A percentile compares a stretch with the other conserved stretches of the same genome.
phyloP scores from a whole-genome alignment of 1,139 yeast genomes.

The Pichia cactophila region DNA sequence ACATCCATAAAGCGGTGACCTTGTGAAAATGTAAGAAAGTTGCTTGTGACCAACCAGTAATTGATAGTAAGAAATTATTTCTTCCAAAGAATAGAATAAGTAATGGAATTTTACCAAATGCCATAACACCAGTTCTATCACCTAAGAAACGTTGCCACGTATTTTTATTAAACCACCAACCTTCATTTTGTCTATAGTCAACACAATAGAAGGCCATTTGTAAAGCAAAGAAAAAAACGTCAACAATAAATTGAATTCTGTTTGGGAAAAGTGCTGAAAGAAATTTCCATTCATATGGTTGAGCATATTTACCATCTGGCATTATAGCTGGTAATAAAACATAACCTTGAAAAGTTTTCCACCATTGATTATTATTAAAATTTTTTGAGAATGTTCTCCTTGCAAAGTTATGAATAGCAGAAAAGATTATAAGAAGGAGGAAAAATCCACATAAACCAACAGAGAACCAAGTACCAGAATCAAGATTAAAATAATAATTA shows the following conservation, averaged over 20 bases:
- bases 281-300: conserved; percentile 12
- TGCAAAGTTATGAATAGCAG: conserved; percentile 24
- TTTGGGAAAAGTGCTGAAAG: conserved; percentile 38
- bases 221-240: conserved; percentile 13
- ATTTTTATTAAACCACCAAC: conserved; percentile 31
- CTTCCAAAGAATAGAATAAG: conserved; percentile 53
- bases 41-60: conserved; percentile 56
- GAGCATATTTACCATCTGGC: conserved; percentile 19
- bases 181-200: conserved; percentile 38
- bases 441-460: conserved; percentile 37
- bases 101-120: conserved; percentile 39
- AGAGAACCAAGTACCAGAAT: conserved; percentile 25
- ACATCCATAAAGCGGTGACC: conserved; percentile 48
- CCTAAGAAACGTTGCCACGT: conserved; percentile 46
- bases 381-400: conserved; percentile 11
- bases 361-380: conserved; percentile 9
- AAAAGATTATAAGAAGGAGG: conserved; percentile 24
- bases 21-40: conserved; percentile 52
- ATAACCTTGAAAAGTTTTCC: conserved; percentile 17
- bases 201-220: conserved; percentile 30
- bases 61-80: conserved; percentile 48
- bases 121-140: conserved; percentile 41
- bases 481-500: conserved; percentile 17
- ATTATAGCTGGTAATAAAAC: conserved; percentile 20
- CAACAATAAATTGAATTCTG: conserved; percentile 40